phyloP scores from a whole-genome alignment of 495 filamentous ascomycete genomes.

The Margaritispora aquatica region DNA sequence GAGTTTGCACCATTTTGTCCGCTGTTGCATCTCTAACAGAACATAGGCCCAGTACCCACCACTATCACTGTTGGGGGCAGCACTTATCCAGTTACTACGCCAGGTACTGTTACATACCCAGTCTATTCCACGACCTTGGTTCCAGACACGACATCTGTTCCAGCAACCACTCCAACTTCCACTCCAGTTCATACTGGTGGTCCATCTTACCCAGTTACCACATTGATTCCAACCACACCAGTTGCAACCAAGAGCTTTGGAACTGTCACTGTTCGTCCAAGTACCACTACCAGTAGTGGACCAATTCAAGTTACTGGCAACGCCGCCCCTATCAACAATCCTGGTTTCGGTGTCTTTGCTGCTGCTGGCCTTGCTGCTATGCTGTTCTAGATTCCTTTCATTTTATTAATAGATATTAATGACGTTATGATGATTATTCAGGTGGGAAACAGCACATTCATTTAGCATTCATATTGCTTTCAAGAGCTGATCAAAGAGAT shows the following conservation, averaged over 20 bases:
- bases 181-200: too few species aligned
- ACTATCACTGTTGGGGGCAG: neutral
- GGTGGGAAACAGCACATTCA: conserved; percentile 9
- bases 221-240: conserved; percentile 11
- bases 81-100: conserved; percentile 2
- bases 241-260: neutral
- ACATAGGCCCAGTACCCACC: neutral
- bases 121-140: neutral
- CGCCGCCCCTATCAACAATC: conserved; percentile 37
- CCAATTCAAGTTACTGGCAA: conserved; percentile 25
- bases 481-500: conserved; percentile 3
- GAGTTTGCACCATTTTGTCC: neutral
- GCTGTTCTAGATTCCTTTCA: conserved; percentile 43
- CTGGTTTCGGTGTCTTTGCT: conserved; percentile 48
- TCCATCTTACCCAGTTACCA: too few species aligned
- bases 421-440: conserved; percentile 10
- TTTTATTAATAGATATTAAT: conserved; percentile 5
- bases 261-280: conserved; percentile 16
- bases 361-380: conserved; percentile 55
- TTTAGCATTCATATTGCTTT: conserved; percentile 8
- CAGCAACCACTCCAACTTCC: conserved; percentile 3
- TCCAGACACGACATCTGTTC: neutral
- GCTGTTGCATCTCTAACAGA: neutral
- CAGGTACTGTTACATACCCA: conserved; percentile 4
- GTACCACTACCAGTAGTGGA: conserved; percentile 13